These are phyloP conservation scores for Aspergillus sp. DNA, from an alignment of 2,329 filamentous ascomycete species.

Conservation along the genomic window DNA sequence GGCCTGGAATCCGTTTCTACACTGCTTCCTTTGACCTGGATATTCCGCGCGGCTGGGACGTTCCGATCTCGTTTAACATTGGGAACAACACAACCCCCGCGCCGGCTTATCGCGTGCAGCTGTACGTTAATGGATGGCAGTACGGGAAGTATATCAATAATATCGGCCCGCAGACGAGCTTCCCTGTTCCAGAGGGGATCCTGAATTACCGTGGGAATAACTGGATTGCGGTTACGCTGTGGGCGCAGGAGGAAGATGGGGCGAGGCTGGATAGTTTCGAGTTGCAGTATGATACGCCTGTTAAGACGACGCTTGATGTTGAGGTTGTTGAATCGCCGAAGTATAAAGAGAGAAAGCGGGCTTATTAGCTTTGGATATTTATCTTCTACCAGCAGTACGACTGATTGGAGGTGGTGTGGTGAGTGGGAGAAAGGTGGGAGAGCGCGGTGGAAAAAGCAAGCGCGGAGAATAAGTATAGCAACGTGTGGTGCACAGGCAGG, in stretches of 20 bases:
- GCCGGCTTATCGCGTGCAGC: slow-evolving; percentile 62
- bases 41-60: slow-evolving; percentile 58
- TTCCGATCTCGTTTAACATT: slow-evolving; percentile 60
- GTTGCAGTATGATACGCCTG: slow-evolving; percentile 54
- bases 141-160: slow-evolving; percentile 71
- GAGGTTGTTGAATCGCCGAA: slow-evolving; percentile 50
- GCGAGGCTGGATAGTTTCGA: slow-evolving; percentile 61
- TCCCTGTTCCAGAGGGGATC: slow-evolving; percentile 75
- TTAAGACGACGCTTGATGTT: slow-evolving; percentile 58
- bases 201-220: slow-evolving; percentile 73
- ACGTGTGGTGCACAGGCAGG: background rate
- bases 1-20: slow-evolving; percentile 59
- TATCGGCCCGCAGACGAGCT: slow-evolving; percentile 73
- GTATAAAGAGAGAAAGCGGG: slow-evolving; percentile 54
- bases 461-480: background rate
- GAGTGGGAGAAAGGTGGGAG: too few species aligned
- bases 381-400: background rate
- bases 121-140: slow-evolving; percentile 79
- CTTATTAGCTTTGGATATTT: slow-evolving; percentile 49
- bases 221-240: slow-evolving; percentile 69
- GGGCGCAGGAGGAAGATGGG: slow-evolving; percentile 64
- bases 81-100: slow-evolving; percentile 53
- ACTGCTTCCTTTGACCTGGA: slow-evolving; percentile 56
- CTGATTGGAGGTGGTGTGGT: background rate
- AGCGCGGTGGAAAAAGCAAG: background rate